Evolutionary conservation across 2,329 filamentous ascomycete genomes (phyloP), one percentile per base, ranked within the genome.

Genomic region (Cladosporium sp.): DNA sequence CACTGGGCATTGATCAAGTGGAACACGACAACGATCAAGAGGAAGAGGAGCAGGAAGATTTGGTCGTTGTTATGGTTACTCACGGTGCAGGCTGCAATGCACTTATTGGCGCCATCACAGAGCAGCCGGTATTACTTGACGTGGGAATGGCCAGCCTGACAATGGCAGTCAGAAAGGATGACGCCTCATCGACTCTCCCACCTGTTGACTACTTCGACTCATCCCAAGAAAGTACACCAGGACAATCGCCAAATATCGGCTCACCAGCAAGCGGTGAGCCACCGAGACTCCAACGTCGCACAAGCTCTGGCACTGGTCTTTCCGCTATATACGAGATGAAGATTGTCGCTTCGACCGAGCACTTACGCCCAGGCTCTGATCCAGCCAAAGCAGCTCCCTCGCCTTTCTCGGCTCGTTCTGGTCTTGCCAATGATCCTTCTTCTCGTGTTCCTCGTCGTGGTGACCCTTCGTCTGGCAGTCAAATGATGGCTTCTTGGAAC

Each of bases 31-130:
- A 70, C n/a, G 58, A 56, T n/a, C 53, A 62, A 5, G 75, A 78
- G 2, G 78, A 81, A 0, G 80, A 86, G 12, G 80, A 83, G 18
- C 77, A 83, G 29, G 77, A 81, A 1, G 87, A 95, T 59, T 79
- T 90, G 1, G 84, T 97, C 1, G 74, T 98, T 13, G 77, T 98
- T 35, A 72, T 98, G 7, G 86, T 98, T 18, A 95, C 93, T 0
- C 93, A 98, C 64, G 92, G 92, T 19, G 93, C 93, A 12, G 93
- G 93, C 33, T 95, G 92, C 70, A 98, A 98, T 70, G 93, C 93
- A 2, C 71, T 98, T 38, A 91, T 98, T 55, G 90, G 92, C 11
- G 90, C 90, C 20, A 80, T 98, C 56, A 94, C 91, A 0, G 87
- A 92, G 53, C 87, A 95, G 62, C 92, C 93, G 0, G 90, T 95